Evolutionary conservation across 2,329 filamentous ascomycete genomes (phyloP), one percentile per base, ranked within the genome.

Genomic region (Microsporum ferrugineum): DNA sequence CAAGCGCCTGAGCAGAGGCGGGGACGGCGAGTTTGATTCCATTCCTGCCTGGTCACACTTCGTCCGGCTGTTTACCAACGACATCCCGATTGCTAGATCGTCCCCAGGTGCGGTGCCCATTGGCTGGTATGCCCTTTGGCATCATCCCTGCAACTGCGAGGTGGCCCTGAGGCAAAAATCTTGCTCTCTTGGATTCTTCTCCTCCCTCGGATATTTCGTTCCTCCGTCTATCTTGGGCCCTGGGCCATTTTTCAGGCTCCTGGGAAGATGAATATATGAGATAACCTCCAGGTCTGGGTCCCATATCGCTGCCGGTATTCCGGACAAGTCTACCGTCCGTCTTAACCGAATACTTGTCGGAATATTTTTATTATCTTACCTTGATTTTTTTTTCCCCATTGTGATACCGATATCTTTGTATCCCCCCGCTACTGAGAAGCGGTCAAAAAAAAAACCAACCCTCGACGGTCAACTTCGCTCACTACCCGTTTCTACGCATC

Each of bases 151-250:
- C 51, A 36, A 5, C 23, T 23, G 51, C 31, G 5, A 47, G 29
- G 12, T 31, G 33, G 51, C 14, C 51, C n/a, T 55, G 51, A 34
- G 51, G 51, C 51, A 55, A 55, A 55, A 34, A n/a, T 23, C 39
- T 34, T 31, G 51, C 14, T 53, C 27, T 2, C 31, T 7, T 34
- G 29, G 27, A 31, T 55, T 31, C 31, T 55, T 10, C 23, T 47
- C 39, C 39, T 51, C 45, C 23, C 14, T 55, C 51, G 51, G 51
- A 55, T 55, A 55, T 55, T 55, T 38, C 51, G 23, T 55, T 55
- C 51, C 51, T 36, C 51, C 51, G 51, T 36, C n/a, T n/a, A 38
- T 2, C 33, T 31, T 34, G 23, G 45, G 45, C 23, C 45, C 17
- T 51, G 45, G 27, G 12, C 45, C 45, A 51, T 51, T 51, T 51